phyloP scores from a whole-genome alignment of 1,284 basidiomycete genomes.

The Meripilus lineatus region DNA sequence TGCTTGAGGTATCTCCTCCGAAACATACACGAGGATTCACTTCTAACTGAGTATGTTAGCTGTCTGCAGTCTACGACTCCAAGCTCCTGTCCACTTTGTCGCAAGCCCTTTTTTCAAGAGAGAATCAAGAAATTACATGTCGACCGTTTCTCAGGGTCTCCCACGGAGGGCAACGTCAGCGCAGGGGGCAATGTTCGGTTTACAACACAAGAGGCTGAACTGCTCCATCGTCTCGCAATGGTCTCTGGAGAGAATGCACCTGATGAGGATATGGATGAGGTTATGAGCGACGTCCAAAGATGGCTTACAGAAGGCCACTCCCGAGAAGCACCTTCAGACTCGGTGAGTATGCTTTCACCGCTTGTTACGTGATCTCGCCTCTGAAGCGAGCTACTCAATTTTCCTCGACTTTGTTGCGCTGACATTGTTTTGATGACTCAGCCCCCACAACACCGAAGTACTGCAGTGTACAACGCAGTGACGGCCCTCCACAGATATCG shows the following conservation, averaged over 20 bases:
- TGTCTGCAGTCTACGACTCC: constrained; percentile 47
- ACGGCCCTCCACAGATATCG: not conserved
- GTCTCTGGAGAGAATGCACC: constrained; percentile 39
- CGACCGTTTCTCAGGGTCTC: constrained; percentile 35
- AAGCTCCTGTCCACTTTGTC: constrained; percentile 58
- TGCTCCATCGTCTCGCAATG: constrained; percentile 43
- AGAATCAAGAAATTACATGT: constrained; percentile 59
- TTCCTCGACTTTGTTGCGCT: not conserved
- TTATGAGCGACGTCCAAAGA: constrained; percentile 39
- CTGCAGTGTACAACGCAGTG: not conserved
- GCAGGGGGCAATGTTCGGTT: constrained; percentile 18
- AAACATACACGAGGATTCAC: not conserved
- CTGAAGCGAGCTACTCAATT: not conserved
- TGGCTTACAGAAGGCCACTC: constrained; percentile 35
- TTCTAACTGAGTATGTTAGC: constrained; percentile 24
- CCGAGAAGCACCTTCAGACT: constrained; percentile 13
- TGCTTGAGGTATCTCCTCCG: constrained; percentile 44
- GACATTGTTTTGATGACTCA: too few relatives aligned
- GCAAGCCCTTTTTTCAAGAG: constrained; percentile 47
- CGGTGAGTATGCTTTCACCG: too few relatives aligned
- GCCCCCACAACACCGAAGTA: not conserved
- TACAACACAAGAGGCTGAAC: constrained; percentile 24
- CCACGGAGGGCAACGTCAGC: too few relatives aligned
- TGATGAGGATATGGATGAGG: constrained; percentile 37
- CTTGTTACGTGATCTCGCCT: not conserved